Conservation (phyloP, 2,329 filamentous ascomycete genomes). For the Phaeosphaeriaceae sp. region DNA sequence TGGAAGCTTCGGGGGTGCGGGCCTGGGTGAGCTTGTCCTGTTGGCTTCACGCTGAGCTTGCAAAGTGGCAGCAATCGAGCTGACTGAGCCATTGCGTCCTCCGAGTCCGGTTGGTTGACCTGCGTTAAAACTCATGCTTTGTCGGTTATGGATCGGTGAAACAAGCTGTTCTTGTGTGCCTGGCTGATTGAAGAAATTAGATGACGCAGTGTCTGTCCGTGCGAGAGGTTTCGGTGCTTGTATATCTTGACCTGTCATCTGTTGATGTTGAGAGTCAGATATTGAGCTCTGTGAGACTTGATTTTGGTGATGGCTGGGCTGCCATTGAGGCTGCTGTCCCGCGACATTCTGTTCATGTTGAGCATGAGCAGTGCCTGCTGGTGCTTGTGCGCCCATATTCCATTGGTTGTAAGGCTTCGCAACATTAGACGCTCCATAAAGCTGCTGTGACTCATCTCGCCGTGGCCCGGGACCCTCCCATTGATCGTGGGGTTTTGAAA, state of each 20-base stretch:
- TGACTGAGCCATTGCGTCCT: constrained; percentile 41
- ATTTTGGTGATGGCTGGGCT: constrained; percentile 33
- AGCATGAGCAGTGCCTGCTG: constrained; percentile 15
- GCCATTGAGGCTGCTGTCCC: constrained; percentile 27
- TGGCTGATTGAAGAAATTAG: constrained; percentile 33
- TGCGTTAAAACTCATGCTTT: constrained; percentile 34
- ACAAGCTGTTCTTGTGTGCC: constrained; percentile 43
- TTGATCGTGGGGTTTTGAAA: constrained; percentile 10
- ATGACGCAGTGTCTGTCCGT: constrained; percentile 31
- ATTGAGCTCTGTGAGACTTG: constrained; percentile 29
- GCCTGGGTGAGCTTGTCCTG: constrained; percentile 35
- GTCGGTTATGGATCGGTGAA: constrained; percentile 40
- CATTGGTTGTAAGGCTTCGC: constrained; percentile 19
- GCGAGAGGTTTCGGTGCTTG: constrained; percentile 37
- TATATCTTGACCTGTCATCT: constrained; percentile 27
- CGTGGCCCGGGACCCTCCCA: constrained; percentile 3
- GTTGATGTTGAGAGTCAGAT: constrained; percentile 23
- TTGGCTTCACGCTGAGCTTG: constrained; percentile 35
- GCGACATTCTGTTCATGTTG: constrained; percentile 13
- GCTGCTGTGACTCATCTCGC: not conserved
- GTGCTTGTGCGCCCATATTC: constrained; percentile 21
- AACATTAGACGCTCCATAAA: constrained; percentile 7
- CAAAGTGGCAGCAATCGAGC: constrained; percentile 40
- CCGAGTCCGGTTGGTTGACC: constrained; percentile 22
- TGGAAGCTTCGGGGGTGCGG: constrained; percentile 22